A percentile compares a stretch with the other conserved stretches of the same genome.
phyloP scores from a whole-genome alignment of 352 stramenopile species.

The Elongisporangium senticosum region DNA sequence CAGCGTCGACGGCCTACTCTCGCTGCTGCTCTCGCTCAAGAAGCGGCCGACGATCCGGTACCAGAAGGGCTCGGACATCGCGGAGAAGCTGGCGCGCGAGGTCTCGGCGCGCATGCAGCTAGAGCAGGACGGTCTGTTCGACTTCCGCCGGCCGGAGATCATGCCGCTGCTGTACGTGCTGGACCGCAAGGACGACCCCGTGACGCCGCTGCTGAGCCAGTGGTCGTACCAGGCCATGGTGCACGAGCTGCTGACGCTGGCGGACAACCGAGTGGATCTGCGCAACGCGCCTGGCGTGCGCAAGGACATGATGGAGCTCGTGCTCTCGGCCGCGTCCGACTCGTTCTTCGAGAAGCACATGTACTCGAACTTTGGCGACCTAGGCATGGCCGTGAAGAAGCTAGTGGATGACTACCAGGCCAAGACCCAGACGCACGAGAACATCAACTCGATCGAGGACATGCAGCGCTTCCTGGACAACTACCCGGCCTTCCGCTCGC shows the following conservation, averaged over 20 bases:
- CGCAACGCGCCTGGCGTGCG: slow-evolving; percentile 90
- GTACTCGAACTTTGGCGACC: slow-evolving; percentile 98
- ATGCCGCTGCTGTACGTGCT: slow-evolving; percentile 91
- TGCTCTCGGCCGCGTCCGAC: slow-evolving; percentile 94
- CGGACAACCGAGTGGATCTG: slow-evolving; percentile 97
- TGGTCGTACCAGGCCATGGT: slow-evolving; percentile 99
- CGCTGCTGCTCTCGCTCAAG: slow-evolving; percentile 94
- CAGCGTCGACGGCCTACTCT: slow-evolving; percentile 92
- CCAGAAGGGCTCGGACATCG: slow-evolving; percentile 89
- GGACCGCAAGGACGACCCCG: slow-evolving; percentile 97
- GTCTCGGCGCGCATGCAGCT: slow-evolving; percentile 92
- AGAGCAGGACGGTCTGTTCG: slow-evolving; percentile 95
- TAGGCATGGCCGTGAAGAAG: slow-evolving; percentile 94
- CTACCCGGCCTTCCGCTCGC: slow-evolving; percentile 94
- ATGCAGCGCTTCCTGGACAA: slow-evolving; percentile 99
- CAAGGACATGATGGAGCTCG: slow-evolving; percentile 97
- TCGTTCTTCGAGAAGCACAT: slow-evolving; percentile 96
- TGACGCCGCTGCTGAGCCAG: slow-evolving; percentile 97
- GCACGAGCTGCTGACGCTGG: slow-evolving; percentile 97
- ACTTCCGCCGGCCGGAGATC: slow-evolving; percentile 90
- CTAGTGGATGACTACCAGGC: slow-evolving; percentile 89
- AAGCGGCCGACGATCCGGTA: slow-evolving; percentile 96
- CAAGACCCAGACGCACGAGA: slow-evolving; percentile 81
- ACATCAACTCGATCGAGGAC: slow-evolving; percentile 92
- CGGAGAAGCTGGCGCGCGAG: slow-evolving; percentile 92